phyloP scores from a whole-genome alignment of 331 rosid species.

The Dryas integrifolia region DNA sequence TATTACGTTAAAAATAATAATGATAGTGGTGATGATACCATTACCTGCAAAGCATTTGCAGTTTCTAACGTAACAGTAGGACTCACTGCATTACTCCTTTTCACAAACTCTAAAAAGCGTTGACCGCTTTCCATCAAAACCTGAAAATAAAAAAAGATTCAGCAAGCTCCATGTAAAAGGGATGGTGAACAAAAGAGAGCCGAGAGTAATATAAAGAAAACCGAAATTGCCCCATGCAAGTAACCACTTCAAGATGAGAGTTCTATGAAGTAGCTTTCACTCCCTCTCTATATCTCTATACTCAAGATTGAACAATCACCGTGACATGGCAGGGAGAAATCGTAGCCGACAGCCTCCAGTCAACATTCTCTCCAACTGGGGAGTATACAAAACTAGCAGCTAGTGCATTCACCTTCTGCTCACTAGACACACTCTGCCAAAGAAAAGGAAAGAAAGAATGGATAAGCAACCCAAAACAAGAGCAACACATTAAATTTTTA shows the following conservation, averaged over 20 bases:
- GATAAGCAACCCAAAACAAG: conserved; percentile 16
- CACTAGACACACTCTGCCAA: conserved; percentile 75
- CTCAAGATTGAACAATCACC: conserved; percentile 46
- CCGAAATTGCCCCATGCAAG: neutral
- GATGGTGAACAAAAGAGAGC: conserved; percentile 2
- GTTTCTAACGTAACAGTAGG: conserved; percentile 92
- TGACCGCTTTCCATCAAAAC: conserved; percentile 78
- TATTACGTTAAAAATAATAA: neutral
- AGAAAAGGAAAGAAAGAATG: conserved; percentile 10
- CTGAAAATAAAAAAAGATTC: conserved; percentile 39
- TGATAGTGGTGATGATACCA: conserved; percentile 18
- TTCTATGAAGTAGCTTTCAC: conserved; percentile 5
- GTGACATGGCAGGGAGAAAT: conserved; percentile 94
- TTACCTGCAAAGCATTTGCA: conserved; percentile 95
- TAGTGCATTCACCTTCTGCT: conserved; percentile 87
- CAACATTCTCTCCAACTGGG: conserved; percentile 91
- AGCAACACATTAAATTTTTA: neutral
- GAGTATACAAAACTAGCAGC: conserved; percentile 83
- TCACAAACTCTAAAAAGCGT: conserved; percentile 76
- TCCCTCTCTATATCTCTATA: conserved; percentile 2
- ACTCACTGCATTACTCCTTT: conserved; percentile 89
- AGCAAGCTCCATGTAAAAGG: conserved; percentile 17
- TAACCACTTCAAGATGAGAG: neutral
- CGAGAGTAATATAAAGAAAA: neutral
- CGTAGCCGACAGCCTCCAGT: conserved; percentile 90